Percentiles rank a stretch among this genome's conserved stretches.
Evolutionary conservation across 176 grass and related monocot genomes (phyloP).

Genomic region (Zoysia pacifica): DNA sequence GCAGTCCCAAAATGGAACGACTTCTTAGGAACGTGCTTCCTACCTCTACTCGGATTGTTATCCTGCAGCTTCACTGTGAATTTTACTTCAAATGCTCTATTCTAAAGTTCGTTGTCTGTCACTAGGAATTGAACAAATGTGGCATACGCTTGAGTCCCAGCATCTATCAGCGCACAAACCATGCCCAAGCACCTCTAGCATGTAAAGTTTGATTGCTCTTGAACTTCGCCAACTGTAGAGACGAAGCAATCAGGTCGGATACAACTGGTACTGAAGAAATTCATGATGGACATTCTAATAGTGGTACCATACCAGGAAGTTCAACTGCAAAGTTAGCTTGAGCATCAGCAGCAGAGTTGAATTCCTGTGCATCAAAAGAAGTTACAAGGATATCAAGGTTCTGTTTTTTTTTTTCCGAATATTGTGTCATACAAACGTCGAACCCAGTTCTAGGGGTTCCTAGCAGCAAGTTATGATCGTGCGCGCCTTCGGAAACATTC

Average conservation of each 20-base stretch:
- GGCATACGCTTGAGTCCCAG: background rate
- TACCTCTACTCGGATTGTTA: background rate
- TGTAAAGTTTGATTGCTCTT: constrained; percentile 42
- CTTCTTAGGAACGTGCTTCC: background rate
- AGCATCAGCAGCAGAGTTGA: constrained; percentile 38
- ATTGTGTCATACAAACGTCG: background rate
- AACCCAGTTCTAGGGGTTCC: background rate
- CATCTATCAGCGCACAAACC: background rate
- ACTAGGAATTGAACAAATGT: background rate
- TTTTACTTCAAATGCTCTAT: background rate
- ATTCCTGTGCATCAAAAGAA: constrained; percentile 40
- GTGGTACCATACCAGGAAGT: constrained; percentile 38
- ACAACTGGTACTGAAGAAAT: background rate
- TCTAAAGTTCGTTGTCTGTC: background rate
- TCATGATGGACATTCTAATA: background rate
- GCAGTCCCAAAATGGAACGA: background rate
- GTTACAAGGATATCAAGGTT: background rate
- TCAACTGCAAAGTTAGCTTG: constrained; percentile 48
- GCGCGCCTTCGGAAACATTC: background rate
- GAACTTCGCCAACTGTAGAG: constrained; percentile 43
- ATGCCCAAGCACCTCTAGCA: constrained; percentile 16
- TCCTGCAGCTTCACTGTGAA: background rate
- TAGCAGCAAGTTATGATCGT: background rate
- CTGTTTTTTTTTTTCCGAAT: background rate
- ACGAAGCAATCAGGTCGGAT: constrained; percentile 29